These are phyloP conservation scores for Podospora didyma DNA, from an alignment of 495 filamentous ascomycete genomes.

Conservation along the genomic window DNA sequence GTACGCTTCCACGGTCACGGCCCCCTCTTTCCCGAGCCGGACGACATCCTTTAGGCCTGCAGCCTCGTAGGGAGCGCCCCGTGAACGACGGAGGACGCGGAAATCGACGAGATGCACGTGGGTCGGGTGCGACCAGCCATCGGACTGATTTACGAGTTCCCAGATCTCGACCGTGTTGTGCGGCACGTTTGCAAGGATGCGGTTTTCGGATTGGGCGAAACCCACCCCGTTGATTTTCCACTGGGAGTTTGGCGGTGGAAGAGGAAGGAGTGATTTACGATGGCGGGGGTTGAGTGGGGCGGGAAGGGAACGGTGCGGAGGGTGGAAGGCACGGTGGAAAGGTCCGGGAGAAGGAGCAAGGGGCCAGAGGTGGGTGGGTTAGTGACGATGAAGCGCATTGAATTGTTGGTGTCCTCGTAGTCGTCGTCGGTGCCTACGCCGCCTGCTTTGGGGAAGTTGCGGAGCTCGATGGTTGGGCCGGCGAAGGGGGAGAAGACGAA, in stretches of 20 bases:
- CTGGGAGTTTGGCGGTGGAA: conserved; percentile 36
- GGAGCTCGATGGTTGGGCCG: conserved; percentile 30
- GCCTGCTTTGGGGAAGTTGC: conserved; percentile 36
- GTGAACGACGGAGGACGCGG: conserved; percentile 40
- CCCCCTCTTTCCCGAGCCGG: conserved; percentile 39
- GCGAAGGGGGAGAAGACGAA: conserved; percentile 43
- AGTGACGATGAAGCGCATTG: conserved; percentile 48
- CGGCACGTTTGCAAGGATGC: conserved; percentile 40
- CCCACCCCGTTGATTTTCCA: conserved; percentile 48
- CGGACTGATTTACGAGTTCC: conserved; percentile 38
- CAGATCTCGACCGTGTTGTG: conserved; percentile 44
- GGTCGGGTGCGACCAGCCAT: conserved; percentile 45
- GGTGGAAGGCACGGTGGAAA: neutral
- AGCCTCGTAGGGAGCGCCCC: conserved; percentile 43
- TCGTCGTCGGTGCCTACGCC: conserved; percentile 36
- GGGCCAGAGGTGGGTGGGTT: conserved; percentile 25
- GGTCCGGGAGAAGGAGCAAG: too few relatives aligned
- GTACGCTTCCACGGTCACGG: conserved; percentile 40
- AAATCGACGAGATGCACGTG: conserved; percentile 58
- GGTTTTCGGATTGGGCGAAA: conserved; percentile 43
- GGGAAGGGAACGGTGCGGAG: conserved; percentile 2
- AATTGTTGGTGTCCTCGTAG: conserved; percentile 40
- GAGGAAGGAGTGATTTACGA: conserved; percentile 34
- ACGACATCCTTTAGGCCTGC: conserved; percentile 49
- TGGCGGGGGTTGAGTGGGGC: conserved; percentile 22